Base-by-base conservation (phyloP, 2,329 filamentous ascomycete genomes). In the Fusarium torulosum region DNA sequence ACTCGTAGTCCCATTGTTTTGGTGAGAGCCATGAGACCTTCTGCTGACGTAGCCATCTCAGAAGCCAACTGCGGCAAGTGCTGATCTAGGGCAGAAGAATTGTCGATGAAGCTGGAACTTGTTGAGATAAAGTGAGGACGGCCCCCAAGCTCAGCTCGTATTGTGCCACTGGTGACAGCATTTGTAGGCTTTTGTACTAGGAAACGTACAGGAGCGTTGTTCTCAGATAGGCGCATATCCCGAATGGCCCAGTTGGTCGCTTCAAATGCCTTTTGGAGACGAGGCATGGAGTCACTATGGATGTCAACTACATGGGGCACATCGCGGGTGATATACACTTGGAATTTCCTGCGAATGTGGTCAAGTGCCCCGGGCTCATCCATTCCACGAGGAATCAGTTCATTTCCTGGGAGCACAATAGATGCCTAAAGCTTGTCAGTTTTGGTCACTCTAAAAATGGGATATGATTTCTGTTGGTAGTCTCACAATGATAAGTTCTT, bases 191-290 rank as follows among this genome's bases (percentile, higher is more conserved):
- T 43, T 42, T 80, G 78, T 5, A 74, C 68, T 11, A 79, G 53
- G 45, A 76, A 77, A 3, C 62, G 68, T 7, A 66, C 59, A 4
- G 67, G 59, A 8, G 69, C 47, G 20, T 71, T 63, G 15, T 76
- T 69, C 6, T 71, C 73, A 3, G 68, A 72, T 6, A 76, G 53
- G 7, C 76, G 72, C 65, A 78, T 69, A n/a, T 79, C 73, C 15
- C 77, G 72, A 14, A 80, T 70, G 7, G 45, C 56, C 72, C 70
- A 74, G 55, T 78, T 78, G 9, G 79, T 55, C 1, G 71, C 75
- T 6, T 58, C 25, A 1, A 79, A 38, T 10, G 74, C 77, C 25
- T 74, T 42, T 21, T 71, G 73, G 7, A 80, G 62, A 6, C 64
- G 54, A 7, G 45, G n/a, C 20, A 73, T 67, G 4, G 64, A 64